phyloP scores from a whole-genome alignment of 2,329 filamentous ascomycete genomes.

The Nemania sp. region DNA sequence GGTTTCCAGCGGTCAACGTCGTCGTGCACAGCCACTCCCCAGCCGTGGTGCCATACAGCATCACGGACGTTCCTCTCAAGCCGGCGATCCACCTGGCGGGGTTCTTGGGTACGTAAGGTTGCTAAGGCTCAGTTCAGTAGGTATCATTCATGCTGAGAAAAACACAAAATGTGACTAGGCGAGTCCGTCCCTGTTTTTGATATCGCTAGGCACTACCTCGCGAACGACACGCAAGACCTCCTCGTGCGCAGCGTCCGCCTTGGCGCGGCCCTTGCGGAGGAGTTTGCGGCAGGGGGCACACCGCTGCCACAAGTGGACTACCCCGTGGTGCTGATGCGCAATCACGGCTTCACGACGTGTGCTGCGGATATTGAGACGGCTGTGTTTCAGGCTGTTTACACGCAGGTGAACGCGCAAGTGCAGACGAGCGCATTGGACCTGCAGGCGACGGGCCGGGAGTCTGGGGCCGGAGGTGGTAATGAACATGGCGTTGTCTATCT shows the following conservation, averaged over 20 bases:
- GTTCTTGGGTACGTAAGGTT: slow-evolving; percentile 31
- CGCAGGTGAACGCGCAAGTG: slow-evolving; percentile 28
- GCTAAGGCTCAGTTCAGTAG: background rate
- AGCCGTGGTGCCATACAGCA: slow-evolving; percentile 35
- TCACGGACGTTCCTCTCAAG: slow-evolving; percentile 31
- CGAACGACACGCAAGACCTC: slow-evolving; percentile 33
- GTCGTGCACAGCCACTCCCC: slow-evolving; percentile 40
- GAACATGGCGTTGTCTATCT: background rate
- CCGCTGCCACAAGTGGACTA: background rate
- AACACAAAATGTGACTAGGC: slow-evolving; percentile 8
- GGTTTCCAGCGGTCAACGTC: slow-evolving; percentile 30
- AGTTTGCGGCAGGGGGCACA: slow-evolving; percentile 6
- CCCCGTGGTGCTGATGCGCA: slow-evolving; percentile 36
- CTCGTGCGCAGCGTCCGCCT: slow-evolving; percentile 35
- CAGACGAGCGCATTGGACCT: slow-evolving; percentile 25
- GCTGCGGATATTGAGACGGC: slow-evolving; percentile 34
- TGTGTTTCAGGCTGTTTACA: slow-evolving; percentile 38
- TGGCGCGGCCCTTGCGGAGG: slow-evolving; percentile 39
- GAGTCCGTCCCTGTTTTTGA: slow-evolving; percentile 37
- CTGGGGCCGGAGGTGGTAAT: background rate
- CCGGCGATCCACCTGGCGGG: slow-evolving; percentile 38
- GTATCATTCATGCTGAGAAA: background rate
- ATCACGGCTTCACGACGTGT: slow-evolving; percentile 39
- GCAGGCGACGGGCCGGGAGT: background rate
- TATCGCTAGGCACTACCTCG: slow-evolving; percentile 30